A percentile compares a stretch with the other conserved stretches of the same genome.
phyloP scores from a whole-genome alignment of 2,329 filamentous ascomycete species.

The Cercospora sp. region DNA sequence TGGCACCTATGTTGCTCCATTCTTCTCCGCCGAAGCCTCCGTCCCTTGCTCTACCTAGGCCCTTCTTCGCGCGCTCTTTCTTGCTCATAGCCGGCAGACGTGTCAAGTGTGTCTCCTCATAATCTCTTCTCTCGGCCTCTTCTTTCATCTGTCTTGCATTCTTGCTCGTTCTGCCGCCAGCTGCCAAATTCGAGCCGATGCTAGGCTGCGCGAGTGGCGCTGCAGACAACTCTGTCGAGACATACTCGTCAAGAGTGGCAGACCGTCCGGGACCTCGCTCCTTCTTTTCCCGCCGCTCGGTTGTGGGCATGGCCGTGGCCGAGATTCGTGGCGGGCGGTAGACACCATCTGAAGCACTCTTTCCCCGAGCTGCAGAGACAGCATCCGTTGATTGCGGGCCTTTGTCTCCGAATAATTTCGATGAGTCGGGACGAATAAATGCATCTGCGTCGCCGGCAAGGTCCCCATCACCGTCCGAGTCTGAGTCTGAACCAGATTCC shows the following conservation, averaged over 20 bases:
- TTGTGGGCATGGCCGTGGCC: constrained; percentile 69
- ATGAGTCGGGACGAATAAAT: constrained; percentile 58
- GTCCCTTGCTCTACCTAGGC: constrained; percentile 46
- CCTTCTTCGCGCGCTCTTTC: constrained; percentile 72
- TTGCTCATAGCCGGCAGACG: constrained; percentile 84
- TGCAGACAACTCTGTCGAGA: constrained; percentile 76
- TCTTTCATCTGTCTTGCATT: constrained; percentile 71
- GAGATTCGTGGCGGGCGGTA: constrained; percentile 89
- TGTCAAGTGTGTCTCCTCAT: constrained; percentile 91
- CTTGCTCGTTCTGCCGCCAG: constrained; percentile 76
- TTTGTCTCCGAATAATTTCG: constrained; percentile 46
- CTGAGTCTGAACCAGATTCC: constrained; percentile 37
- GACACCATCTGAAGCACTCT: constrained; percentile 60
- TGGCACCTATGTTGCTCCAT: constrained; percentile 81
- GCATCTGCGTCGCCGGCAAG: constrained; percentile 58
- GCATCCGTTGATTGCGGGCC: constrained; percentile 32
- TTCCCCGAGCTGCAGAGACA: constrained; percentile 36
- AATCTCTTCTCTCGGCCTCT: constrained; percentile 76
- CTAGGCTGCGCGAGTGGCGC: constrained; percentile 83
- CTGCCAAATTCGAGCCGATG: constrained; percentile 81
- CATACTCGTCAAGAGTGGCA: constrained; percentile 86
- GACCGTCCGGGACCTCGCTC: constrained; percentile 69
- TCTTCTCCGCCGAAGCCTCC: constrained; percentile 86
- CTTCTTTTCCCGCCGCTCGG: constrained; percentile 58
- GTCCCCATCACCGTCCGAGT: constrained; percentile 44